Evolutionary conservation across 2,329 filamentous ascomycete species (phyloP), one percentile per base, ranked within the genome.

Genomic region (Beauveria bassiana): DNA sequence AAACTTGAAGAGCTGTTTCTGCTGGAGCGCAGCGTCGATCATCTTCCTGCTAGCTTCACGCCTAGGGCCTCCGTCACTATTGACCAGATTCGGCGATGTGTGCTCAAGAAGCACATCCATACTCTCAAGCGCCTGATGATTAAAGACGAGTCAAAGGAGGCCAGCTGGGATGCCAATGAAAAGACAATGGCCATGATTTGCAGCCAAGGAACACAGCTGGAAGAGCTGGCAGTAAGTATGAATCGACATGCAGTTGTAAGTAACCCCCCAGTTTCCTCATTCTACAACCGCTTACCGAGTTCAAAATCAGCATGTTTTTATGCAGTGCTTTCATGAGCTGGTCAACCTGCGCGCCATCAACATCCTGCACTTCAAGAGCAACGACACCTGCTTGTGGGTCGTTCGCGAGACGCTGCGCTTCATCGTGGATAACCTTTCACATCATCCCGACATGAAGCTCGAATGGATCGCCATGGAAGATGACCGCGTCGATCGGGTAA

Each of bases 381-480:
- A 83, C 38, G 82, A 85, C 64, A 81, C 79, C 0, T 86, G 82
- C 61, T 73, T 79, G 16, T 83, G 78, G 73, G 79, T 85, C 8
- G 78, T 82, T 71, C 76, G 78, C 20, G 83, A 87, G 70, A 80
- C 81, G 2, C 76, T 80, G 46, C 78, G 76, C n/a, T 86, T 86
- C 68, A 77, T 84, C 31, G 76, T 85, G 10, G 85, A 87, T 68
- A 82, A 77, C 38, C 70, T 87, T 2, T 78, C 80, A 2, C 81
- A 86, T 62, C 76, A 81, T 62, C 81, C 81, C 0, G 68, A 79
- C 10, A 73, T 84, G 67, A 81, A 81, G 66, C 74, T 87, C 2
- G 81, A 86, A 68, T 87, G 81, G 75, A 72, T 87, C 20, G 80
- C 82, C 5, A 78, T 86, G 62, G 79, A 81, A 49, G 80, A 79